These are phyloP conservation scores for Saxispiralis lemnorum DNA, from an alignment of 495 filamentous ascomycete species.

Conservation along the genomic window DNA sequence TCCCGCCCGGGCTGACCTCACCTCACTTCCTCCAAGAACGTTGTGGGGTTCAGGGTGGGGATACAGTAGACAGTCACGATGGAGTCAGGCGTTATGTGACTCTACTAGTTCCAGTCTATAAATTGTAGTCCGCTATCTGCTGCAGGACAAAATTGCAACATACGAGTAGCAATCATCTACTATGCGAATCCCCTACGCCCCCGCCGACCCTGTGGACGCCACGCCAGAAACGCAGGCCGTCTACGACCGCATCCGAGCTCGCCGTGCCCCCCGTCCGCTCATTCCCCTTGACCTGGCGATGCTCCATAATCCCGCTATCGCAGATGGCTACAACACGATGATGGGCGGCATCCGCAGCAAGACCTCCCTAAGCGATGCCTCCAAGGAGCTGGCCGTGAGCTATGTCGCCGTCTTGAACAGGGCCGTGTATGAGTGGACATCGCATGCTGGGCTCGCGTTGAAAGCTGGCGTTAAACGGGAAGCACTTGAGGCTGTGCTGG, in stretches of 20 bases:
- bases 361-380: conserved; percentile 15
- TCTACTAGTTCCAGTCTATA: no score
- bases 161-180: conserved; percentile 5
- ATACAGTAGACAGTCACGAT: no score
- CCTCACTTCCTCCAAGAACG: no score
- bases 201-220: conserved; percentile 15
- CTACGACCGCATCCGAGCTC: conserved; percentile 19
- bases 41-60: no score
- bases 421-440: conserved; percentile 23
- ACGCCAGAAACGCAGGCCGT: conserved; percentile 13
- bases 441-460: conserved; percentile 17
- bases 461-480: conserved; percentile 32
- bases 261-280: conserved; percentile 17
- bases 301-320: conserved; percentile 22
- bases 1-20: no score
- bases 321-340: conserved; percentile 24
- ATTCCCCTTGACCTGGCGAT: conserved; percentile 24
- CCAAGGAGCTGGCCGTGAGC: conserved; percentile 22
- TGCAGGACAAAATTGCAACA: not conserved
- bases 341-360: conserved; percentile 22
- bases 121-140: no score
- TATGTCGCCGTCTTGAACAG: conserved; percentile 23
- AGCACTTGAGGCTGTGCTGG: conserved; percentile 28
- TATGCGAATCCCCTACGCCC: conserved; percentile 25
- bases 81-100: no score